Evolutionary conservation across 495 filamentous ascomycete species (phyloP), one percentile per base, ranked within the genome.

Genomic region (Aspergillus biplanus): DNA sequence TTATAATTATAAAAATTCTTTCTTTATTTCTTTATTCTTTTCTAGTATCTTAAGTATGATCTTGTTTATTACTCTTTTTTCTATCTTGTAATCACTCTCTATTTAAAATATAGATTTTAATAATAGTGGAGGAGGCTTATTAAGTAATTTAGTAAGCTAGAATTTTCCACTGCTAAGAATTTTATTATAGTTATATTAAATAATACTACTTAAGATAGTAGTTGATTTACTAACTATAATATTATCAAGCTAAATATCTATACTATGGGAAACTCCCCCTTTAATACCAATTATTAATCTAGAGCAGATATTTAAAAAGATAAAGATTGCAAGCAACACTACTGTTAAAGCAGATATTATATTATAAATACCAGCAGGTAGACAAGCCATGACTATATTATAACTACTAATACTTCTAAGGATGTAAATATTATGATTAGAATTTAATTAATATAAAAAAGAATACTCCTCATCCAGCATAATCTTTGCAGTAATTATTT

Each of bases 111-210:
- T 37, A 3, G 72, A 71, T 21, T 61, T 75, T 27, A 77, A 63
- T 3, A 79, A 60, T 7, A 69, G 33, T 9, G 44, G 54, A 9
- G 74, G 75, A 31, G 75, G 77, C 35, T 73, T 67, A 50, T 79
- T 76, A n/a, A 81, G 54, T 4, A 62, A 57, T 0, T 76, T 74
- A 27, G 72, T 81, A 16, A 67, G 71, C 58, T 65, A 35, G 58
- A 80, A 78, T 15, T 58, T 27, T 27, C 21, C 18, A 5, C 69
- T 68, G 7, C 61, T 67, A 18, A 69, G 7, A 7, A 67, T 64
- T 52, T 81, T 83, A 4, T 78, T 80, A 57, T 72, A 71, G 52
- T 78, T 71, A 63, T 75, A 78, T 58, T 78, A 74, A 5, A 78
- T 48, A 6, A 71, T 73, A 1, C 75, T 74, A 15, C 70, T 61